Evolutionary conservation across 2,329 filamentous ascomycete genomes (phyloP).

Genomic region (Beauveria sp.): DNA sequence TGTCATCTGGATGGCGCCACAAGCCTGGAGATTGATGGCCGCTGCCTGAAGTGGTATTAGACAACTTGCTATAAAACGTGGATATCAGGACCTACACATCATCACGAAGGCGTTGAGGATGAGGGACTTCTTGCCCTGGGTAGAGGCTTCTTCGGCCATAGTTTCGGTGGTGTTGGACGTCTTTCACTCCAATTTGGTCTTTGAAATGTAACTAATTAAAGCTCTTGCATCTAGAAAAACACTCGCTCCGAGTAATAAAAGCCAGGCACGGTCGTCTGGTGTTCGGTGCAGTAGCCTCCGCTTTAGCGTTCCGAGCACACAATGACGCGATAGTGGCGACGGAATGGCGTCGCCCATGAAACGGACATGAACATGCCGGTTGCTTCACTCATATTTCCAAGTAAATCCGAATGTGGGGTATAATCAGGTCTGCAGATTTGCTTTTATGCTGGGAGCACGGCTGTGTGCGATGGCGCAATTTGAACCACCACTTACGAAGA

Average conservation of each 20-base stretch:
- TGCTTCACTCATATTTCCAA: neutral
- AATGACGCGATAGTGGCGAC: slow-evolving; percentile 8
- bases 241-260: neutral
- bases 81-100: slow-evolving; percentile 17
- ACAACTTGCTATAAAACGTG: neutral
- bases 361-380: neutral
- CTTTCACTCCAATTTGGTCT: neutral
- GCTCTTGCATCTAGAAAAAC: too few species aligned
- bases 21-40: slow-evolving; percentile 40
- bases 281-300: neutral
- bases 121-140: slow-evolving; percentile 21
- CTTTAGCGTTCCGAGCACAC: neutral
- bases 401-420: neutral
- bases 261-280: neutral
- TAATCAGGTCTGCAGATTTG: neutral
- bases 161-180: neutral
- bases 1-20: slow-evolving; percentile 57
- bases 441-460: neutral
- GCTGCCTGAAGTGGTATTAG: slow-evolving; percentile 12
- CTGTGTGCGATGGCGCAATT: neutral
- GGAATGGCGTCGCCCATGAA: neutral
- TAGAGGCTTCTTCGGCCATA: neutral
- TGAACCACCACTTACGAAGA: neutral
- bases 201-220: neutral
- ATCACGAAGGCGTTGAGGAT: slow-evolving; percentile 37